Evolutionary conservation across 2,329 filamentous ascomycete genomes (phyloP).

Genomic region (Cladophialophora bantiana): DNA sequence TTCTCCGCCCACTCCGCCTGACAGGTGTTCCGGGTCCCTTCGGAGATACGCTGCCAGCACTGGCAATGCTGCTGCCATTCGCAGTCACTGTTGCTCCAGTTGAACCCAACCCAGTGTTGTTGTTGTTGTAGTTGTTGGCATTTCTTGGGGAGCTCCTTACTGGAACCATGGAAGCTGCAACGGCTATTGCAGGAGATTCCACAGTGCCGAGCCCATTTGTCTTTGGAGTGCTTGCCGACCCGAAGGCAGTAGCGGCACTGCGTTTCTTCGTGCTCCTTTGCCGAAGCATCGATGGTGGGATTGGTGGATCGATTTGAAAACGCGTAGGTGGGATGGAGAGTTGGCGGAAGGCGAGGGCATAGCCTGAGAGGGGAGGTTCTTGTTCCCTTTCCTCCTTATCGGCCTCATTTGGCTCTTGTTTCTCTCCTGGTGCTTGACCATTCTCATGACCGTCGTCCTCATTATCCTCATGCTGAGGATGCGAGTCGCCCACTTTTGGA

Average conservation of each 20-base stretch:
- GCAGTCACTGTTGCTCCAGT: not conserved
- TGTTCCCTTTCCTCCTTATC: slow-evolving; percentile 9
- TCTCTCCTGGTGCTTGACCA: not conserved
- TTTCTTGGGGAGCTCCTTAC: slow-evolving; percentile 39
- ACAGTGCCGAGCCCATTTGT: slow-evolving; percentile 16
- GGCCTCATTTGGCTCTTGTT: slow-evolving; percentile 8
- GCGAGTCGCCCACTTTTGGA: not conserved
- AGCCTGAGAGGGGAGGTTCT: slow-evolving; percentile 31
- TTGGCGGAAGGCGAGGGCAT: slow-evolving; percentile 38
- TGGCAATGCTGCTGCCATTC: slow-evolving; percentile 27
- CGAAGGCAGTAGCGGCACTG: slow-evolving; percentile 30
- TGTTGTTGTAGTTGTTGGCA: slow-evolving; percentile 21
- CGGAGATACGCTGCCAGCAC: slow-evolving; percentile 23
- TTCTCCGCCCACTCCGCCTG: slow-evolving; percentile 37
- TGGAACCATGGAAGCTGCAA: slow-evolving; percentile 19
- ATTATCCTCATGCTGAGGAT: slow-evolving; percentile 2
- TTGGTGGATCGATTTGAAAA: slow-evolving; percentile 41
- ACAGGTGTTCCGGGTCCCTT: slow-evolving; percentile 31
- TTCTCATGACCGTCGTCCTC: slow-evolving; percentile 4
- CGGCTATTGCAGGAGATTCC: slow-evolving; percentile 3
- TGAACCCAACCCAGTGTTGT: not conserved
- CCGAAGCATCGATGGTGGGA: slow-evolving; percentile 40
- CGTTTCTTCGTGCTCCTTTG: slow-evolving; percentile 37
- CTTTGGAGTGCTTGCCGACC: slow-evolving; percentile 17
- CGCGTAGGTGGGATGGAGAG: slow-evolving; percentile 38